phyloP scores from a whole-genome alignment of 78 protist genomes.

The Protostelium mycophagum region DNA sequence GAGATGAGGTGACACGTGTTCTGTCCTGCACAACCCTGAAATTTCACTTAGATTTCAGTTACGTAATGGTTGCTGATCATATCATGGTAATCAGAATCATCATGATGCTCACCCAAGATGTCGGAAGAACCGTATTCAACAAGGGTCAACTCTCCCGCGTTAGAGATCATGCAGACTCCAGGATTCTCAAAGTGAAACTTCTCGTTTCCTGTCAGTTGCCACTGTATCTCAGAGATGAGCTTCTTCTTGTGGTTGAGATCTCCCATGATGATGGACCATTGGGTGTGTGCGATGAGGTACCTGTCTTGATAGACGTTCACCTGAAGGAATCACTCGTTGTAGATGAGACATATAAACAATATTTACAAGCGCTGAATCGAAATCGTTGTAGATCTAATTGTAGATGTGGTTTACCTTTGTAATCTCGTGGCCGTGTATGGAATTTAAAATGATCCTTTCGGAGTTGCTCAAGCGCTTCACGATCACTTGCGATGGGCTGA shows the following conservation, averaged over 20 bases:
- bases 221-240: constrained; percentile 52
- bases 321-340: too few relatives aligned
- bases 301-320: constrained; percentile 69
- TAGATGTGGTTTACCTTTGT: constrained; percentile 2
- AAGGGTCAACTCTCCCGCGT: constrained; percentile 80
- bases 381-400: not conserved
- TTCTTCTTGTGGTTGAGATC: constrained; percentile 44
- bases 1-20: constrained; percentile 67
- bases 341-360: too few relatives aligned
- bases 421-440: constrained; percentile 68
- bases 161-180: constrained; percentile 59
- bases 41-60: not conserved
- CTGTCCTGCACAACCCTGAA: constrained; percentile 45
- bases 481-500: constrained; percentile 56
- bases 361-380: too few relatives aligned
- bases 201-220: constrained; percentile 66
- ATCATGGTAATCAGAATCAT: too few relatives aligned
- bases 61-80: not conserved
- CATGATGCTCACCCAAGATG: constrained; percentile 21
- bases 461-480: constrained; percentile 40
- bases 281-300: constrained; percentile 67
- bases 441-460: constrained; percentile 60
- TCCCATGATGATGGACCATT: constrained; percentile 73
- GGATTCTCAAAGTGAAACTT: constrained; percentile 72
- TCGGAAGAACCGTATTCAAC: constrained; percentile 77